Conservation (phyloP, 75 land plant species). For the Cunninghamia lanceolata region DNA sequence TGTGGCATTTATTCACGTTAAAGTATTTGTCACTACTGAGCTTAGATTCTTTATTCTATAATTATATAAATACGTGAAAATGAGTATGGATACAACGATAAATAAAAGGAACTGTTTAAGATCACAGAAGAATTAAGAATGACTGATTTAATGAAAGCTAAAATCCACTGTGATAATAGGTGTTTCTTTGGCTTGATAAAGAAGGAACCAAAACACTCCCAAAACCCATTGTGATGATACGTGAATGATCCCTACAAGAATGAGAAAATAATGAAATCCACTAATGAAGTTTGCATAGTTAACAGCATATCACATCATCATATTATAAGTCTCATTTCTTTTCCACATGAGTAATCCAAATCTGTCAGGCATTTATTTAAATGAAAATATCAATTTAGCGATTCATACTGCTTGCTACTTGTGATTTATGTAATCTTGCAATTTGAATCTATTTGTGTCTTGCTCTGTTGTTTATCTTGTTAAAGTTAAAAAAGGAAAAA, state of each 20-base stretch:
- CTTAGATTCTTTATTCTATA: not conserved
- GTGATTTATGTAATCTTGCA: not conserved
- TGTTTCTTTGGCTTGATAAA: not conserved
- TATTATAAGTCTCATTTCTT: not conserved
- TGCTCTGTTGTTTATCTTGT: not conserved
- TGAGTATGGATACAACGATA: not conserved
- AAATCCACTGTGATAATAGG: not conserved
- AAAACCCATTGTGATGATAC: not conserved
- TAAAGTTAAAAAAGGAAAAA: conserved; percentile 74
- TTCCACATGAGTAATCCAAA: not conserved
- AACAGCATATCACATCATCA: not conserved
- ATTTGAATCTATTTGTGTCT: not conserved
- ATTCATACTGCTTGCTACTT: not conserved
- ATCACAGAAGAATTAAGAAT: not conserved
- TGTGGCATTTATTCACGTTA: not conserved
- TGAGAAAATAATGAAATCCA: not conserved
- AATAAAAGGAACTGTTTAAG: not conserved
- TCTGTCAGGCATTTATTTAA: not conserved
- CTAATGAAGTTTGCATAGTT: not conserved
- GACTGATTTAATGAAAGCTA: not conserved
- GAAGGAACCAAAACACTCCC: not conserved
- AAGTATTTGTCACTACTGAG: not conserved
- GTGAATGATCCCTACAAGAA: not conserved
- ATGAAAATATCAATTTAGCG: not conserved
- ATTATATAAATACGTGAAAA: not conserved